Evolutionary conservation across 305 asterid genomes (phyloP).

Genomic region (Petunia hybrid): DNA sequence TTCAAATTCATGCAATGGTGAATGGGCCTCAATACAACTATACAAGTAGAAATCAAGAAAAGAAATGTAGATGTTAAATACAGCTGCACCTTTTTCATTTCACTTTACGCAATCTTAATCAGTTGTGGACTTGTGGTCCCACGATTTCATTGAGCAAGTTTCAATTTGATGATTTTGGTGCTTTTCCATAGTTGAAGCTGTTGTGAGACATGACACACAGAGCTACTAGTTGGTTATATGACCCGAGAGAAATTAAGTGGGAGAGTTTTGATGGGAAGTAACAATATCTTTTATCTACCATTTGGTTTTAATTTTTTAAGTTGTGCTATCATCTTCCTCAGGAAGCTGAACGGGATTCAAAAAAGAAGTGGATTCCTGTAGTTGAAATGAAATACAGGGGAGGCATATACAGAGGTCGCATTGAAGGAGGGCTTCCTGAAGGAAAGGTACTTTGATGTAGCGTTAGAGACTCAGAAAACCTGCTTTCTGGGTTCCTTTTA

Average conservation of each 20-base stretch:
- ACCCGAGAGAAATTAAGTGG: neutral
- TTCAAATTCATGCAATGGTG: neutral
- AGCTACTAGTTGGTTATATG: neutral
- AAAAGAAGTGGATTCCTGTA: conserved; percentile 88
- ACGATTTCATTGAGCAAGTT: neutral
- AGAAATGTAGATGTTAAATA: conserved; percentile 13
- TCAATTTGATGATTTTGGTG: conserved; percentile 15
- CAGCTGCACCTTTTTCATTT: neutral
- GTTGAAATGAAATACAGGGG: conserved; percentile 91
- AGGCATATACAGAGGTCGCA: conserved; percentile 85
- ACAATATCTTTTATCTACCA: neutral
- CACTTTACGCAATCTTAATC: neutral
- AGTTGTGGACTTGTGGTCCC: conserved; percentile 17
- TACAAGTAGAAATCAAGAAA: conserved; percentile 21
- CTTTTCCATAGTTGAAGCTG: conserved; percentile 17
- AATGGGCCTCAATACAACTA: conserved; percentile 22
- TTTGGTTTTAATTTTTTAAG: conserved; percentile 20
- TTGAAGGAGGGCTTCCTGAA: conserved; percentile 99
- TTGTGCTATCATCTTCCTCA: conserved; percentile 41
- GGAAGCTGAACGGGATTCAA: conserved; percentile 95
- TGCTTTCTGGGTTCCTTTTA: neutral
- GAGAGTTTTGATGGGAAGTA: conserved; percentile 11
- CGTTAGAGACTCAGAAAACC: conserved; percentile 34
- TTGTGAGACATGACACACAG: conserved; percentile 20
- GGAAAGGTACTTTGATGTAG: conserved; percentile 76